A percentile compares a stretch with the other conserved stretches of the same genome.
Conservation (phyloP, 176 grass and related monocot species). For the Triticum turgidum region DNA sequence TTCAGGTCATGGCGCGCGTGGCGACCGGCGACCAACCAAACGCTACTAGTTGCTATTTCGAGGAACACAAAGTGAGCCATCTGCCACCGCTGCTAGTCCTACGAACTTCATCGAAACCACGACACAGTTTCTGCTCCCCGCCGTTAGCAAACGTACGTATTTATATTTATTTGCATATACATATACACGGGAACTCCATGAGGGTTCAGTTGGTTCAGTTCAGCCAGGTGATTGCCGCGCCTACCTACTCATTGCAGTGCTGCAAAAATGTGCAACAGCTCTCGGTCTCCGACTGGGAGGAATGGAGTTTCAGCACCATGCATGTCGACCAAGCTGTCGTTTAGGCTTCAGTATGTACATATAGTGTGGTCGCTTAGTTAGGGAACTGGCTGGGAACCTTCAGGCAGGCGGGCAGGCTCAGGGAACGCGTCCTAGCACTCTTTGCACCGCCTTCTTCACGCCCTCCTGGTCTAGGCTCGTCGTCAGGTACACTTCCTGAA, state of each 20-base stretch:
- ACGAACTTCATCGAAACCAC: too few relatives aligned
- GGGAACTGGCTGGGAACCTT: background rate
- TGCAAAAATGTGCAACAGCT: conserved; percentile 16
- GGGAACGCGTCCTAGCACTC: conserved; percentile 79
- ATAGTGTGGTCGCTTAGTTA: conserved; percentile 10
- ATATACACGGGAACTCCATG: background rate
- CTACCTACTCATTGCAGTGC: background rate
- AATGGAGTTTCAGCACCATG: background rate
- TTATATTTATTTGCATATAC: background rate
- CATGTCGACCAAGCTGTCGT: background rate
- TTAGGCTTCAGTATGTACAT: background rate
- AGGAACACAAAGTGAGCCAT: too few relatives aligned
- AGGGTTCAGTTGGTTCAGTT: background rate
- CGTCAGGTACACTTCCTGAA: conserved; percentile 94
- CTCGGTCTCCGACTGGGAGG: background rate
- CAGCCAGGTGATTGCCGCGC: background rate
- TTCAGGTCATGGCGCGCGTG: too few relatives aligned
- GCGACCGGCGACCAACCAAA: too few relatives aligned
- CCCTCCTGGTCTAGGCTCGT: conserved; percentile 83
- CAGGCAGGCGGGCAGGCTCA: conserved; percentile 21
- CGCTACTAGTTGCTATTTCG: too few relatives aligned
- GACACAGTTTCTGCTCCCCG: background rate
- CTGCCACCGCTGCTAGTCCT: too few relatives aligned
- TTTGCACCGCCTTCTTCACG: conserved; percentile 85
- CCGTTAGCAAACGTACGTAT: background rate